Evolutionary conservation across 768 basidiomycete genomes (phyloP), one percentile per base, ranked within the genome.

Genomic region (Sporobolomyces pararoseus): DNA sequence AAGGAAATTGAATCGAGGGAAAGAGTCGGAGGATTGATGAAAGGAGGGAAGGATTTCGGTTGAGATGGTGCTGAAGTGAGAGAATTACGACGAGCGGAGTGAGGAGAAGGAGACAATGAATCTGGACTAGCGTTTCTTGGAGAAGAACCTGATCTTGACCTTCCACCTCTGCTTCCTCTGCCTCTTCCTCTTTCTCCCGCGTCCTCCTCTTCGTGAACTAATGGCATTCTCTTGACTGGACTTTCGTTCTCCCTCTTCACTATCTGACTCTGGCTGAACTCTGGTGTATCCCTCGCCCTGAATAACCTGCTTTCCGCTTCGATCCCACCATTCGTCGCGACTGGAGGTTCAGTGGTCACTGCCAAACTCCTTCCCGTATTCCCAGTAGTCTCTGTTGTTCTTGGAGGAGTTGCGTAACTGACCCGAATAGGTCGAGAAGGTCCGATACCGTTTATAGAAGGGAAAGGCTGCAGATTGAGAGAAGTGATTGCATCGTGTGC

Each of bases 261-360:
- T 23, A 4, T 0, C 21, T 65, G 63, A 39, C 55, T 42, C 35
- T 34, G 59, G n/a, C 46, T 58, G 19, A 39, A 37, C 37, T 39
- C 65, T 5, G 65, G 65, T 23, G 65, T 66, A 5, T 59, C 65
- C 14, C 65, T 12, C 3, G 5, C 57, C 50, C 55, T 42, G 65
- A 66, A 66, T 49, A 66, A 25, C n/a, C 55, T 13, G 1, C 5
- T 6, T 21, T 63, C 35, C 32, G 7, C 12, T 12, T 29, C 62
- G 19, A 32, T 27, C n/a, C 23, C n/a, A 7, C n/a, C 10, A 14
- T 51, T 52, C 51, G n/a, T 42, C 2, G 4, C 31, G 35, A 23
- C 32, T 14, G 53, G 54, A 3, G 46, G 17, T 25, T 49, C 46
- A 7, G 59, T 61, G 31, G 59, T 61, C 25, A 60, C 58, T 17